Conservation (phyloP, 192 early-diverging fungal species). For the Gorgonomyces haynaldii region DNA sequence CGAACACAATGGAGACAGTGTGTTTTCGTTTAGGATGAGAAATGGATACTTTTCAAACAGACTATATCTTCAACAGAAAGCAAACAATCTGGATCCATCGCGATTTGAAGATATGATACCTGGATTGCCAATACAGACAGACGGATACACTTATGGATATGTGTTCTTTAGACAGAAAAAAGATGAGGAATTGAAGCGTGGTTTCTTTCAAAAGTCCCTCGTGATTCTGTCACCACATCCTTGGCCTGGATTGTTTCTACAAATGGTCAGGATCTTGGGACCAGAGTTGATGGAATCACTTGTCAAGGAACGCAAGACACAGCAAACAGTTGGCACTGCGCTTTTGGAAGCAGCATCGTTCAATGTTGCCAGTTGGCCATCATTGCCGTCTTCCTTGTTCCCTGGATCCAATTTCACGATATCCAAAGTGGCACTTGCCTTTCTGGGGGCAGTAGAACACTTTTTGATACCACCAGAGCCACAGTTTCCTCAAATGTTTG, state of each 20-base stretch:
- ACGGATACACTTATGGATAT: constrained; percentile 67
- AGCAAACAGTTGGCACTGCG: constrained; percentile 62
- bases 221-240: constrained; percentile 82
- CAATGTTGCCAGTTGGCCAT: constrained; percentile 34
- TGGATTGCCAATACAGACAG: constrained; percentile 28
- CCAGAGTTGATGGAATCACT: constrained; percentile 68
- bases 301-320: constrained; percentile 26
- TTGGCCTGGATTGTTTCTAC: constrained; percentile 74
- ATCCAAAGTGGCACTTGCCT: constrained; percentile 17
- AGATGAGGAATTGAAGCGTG: constrained; percentile 72
- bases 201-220: constrained; percentile 87
- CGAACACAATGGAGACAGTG: constrained; percentile 33
- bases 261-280: constrained; percentile 61
- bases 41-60: constrained; percentile 21
- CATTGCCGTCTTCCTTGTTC: constrained; percentile 22
- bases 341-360: constrained; percentile 68
- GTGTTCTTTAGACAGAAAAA: constrained; percentile 90
- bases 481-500: constrained; percentile 50
- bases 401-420: constrained; percentile 20
- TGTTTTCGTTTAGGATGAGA: constrained; percentile 39
- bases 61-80: constrained; percentile 19
- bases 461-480: constrained; percentile 41
- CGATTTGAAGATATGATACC: constrained; percentile 6
- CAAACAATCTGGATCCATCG: constrained; percentile 1
- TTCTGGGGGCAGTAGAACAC: constrained; percentile 11